phyloP scores from a whole-genome alignment of 768 basidiomycete species.

The Tricholomella constricta region DNA sequence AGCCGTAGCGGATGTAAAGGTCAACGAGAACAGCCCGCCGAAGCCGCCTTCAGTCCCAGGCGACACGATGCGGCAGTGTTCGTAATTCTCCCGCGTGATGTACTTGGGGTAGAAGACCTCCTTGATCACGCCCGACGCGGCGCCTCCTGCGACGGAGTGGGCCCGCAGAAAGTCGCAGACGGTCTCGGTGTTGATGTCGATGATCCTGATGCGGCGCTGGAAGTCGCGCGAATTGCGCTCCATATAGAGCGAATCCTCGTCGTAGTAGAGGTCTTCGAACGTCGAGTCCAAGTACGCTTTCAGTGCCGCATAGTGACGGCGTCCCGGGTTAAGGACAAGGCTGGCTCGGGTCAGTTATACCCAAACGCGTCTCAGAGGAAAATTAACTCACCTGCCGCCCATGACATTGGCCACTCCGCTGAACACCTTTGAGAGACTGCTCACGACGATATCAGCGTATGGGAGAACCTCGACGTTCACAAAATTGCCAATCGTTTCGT shows the following conservation, averaged over 20 bases:
- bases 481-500: constrained; percentile 95
- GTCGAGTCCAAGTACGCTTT: constrained; percentile 55
- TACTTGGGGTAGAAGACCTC: constrained; percentile 92
- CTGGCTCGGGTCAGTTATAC: constrained; percentile 41
- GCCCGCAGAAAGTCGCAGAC: constrained; percentile 78
- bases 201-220: constrained; percentile 65
- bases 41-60: constrained; percentile 54
- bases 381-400: constrained; percentile 82
- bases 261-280: constrained; percentile 87
- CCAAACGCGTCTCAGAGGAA: neutral
- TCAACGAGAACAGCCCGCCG: constrained; percentile 87
- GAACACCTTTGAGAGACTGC: constrained; percentile 93
- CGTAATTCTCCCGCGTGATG: constrained; percentile 70
- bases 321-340: constrained; percentile 82
- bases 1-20: constrained; percentile 70
- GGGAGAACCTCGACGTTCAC: constrained; percentile 89
- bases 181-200: constrained; percentile 82
- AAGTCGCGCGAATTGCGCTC: constrained; percentile 98
- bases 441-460: constrained; percentile 87
- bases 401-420: constrained; percentile 94
- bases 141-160: constrained; percentile 48
- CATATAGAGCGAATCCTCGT: constrained; percentile 94
- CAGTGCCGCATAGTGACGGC: constrained; percentile 66
- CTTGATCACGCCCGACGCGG: constrained; percentile 57
- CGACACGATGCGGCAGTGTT: constrained; percentile 57